Evolutionary conservation across 2,329 filamentous ascomycete species (phyloP), one percentile per base, ranked within the genome.

Genomic region (Dryadomyces quercus-mongolicae): DNA sequence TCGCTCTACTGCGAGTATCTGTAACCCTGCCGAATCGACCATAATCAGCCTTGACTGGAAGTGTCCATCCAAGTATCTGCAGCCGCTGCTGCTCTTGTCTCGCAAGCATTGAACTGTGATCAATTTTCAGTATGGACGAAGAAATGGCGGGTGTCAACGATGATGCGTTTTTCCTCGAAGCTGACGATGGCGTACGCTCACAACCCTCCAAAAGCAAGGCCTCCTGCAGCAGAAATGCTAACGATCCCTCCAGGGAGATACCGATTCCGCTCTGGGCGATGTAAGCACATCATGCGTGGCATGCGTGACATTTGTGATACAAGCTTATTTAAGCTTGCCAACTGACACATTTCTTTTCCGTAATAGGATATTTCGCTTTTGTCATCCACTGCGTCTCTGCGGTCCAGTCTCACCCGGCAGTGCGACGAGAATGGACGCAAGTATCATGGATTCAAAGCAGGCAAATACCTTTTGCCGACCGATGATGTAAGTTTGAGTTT

Each of bases 391-490:
- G 63, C 64, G n/a, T 66, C 65, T 5, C 57, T 66, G 16, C 59
- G 64, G 8, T 66, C 64, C 18, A 66, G 64, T 36, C 60, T 66
- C 31, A 51, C 63, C 31, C 60, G 60, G 18, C 61, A 60, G 2
- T 61, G 61, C 34, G 62, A 66, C 49, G 67, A 70, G 52, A 70
- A 71, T 49, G 69, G 68, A 22, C 63, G 69, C 18, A 64, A 66
- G 50, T 71, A 71, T 53, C 68, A 70, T 53, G 65, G 63, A 8
- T 70, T 66, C 58, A 68, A 68, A 54, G 66, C 67, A 20, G 68
- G 67, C n/a, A 64, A 65, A 53, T 71, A 71, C 46, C 60, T 66
- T 1, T 59, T 70, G 55, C 68, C 69, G 9, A 70, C 66, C 21
- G 69, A 71, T 49, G 67, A 71, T 57, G 64, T 64, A 54, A 53